Evolutionary conservation across 1,139 yeast genomes (phyloP).

Genomic region (Wickerhamiella infanticola): DNA sequence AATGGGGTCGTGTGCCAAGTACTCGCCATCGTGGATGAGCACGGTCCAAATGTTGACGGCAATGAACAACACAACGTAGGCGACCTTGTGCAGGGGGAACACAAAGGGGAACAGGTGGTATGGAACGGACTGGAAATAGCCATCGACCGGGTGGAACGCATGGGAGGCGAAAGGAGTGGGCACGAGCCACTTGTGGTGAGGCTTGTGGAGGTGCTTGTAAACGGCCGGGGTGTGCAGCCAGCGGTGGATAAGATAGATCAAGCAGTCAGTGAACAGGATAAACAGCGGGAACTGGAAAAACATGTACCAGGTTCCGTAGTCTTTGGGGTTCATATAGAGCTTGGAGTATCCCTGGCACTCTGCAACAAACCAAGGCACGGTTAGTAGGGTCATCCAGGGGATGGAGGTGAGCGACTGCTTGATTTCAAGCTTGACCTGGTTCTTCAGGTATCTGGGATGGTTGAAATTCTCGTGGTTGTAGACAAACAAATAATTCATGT

Average conservation of each 20-base stretch:
- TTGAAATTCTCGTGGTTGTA: slow-evolving; percentile 82
- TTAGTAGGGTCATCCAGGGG: slow-evolving; percentile 73
- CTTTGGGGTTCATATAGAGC: slow-evolving; percentile 51
- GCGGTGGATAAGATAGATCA: slow-evolving; percentile 82
- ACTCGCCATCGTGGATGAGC: slow-evolving; percentile 96
- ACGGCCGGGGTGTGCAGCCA: slow-evolving; percentile 83
- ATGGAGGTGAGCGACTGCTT: slow-evolving; percentile 63
- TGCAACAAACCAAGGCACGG: slow-evolving; percentile 75
- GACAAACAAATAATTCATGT: slow-evolving; percentile 54
- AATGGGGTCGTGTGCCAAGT: slow-evolving; percentile 80
- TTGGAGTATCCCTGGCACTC: slow-evolving; percentile 75
- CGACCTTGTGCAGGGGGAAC: slow-evolving; percentile 81
- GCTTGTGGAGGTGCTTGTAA: slow-evolving; percentile 79
- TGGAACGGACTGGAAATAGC: slow-evolving; percentile 82
- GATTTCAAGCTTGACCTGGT: slow-evolving; percentile 77
- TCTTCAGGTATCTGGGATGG: slow-evolving; percentile 90
- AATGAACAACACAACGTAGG: slow-evolving; percentile 65
- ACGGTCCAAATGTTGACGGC: slow-evolving; percentile 97
- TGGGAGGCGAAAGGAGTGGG: slow-evolving; percentile 97
- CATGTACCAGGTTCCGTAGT: slow-evolving; percentile 54
- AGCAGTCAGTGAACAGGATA: slow-evolving; percentile 83
- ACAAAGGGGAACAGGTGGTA: slow-evolving; percentile 82
- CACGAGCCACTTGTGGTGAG: slow-evolving; percentile 99
- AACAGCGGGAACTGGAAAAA: slow-evolving; percentile 57
- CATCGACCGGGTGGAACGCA: slow-evolving; percentile 97